phyloP scores from a whole-genome alignment of 176 grass and related monocot genomes.

The Oryza longistaminata region DNA sequence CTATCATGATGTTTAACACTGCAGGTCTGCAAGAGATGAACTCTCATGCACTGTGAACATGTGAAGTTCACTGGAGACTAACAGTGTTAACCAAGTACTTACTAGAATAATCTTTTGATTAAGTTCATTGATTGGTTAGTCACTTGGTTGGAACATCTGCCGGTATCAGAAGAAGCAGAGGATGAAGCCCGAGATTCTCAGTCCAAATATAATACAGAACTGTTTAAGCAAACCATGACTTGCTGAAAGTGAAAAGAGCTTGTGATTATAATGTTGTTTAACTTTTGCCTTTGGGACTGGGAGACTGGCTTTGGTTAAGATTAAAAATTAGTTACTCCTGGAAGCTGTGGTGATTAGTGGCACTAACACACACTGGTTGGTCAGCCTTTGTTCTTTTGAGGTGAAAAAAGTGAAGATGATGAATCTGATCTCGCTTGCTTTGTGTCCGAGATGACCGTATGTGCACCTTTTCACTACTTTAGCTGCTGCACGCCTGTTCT shows the following conservation, averaged over 20 bases:
- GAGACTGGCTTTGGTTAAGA: slow-evolving; percentile 15
- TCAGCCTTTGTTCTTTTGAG: slow-evolving; percentile 57
- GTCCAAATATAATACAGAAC: neutral
- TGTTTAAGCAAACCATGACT: neutral
- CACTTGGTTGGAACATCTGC: slow-evolving; percentile 41
- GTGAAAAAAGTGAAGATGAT: neutral
- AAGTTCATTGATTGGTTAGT: slow-evolving; percentile 1
- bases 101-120: neutral
- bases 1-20: slow-evolving; percentile 28
- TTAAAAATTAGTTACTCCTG: neutral
- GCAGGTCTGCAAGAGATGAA: neutral
- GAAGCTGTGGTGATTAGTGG: slow-evolving; percentile 8
- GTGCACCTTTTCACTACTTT: neutral
- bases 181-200: neutral
- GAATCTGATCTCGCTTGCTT: slow-evolving; percentile 7
- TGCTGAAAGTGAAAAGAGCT: slow-evolving; percentile 28
- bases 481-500: slow-evolving; percentile 7
- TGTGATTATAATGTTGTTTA: slow-evolving; percentile 13
- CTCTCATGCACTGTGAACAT: neutral
- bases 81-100: neutral
- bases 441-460: slow-evolving; percentile 39
- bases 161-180: slow-evolving; percentile 4
- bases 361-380: neutral
- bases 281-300: slow-evolving; percentile 21
- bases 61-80: neutral